Evolutionary conservation across 139 green algal genomes (phyloP), one percentile per base, ranked within the genome.

Genomic region (Coelastrella sp.): DNA sequence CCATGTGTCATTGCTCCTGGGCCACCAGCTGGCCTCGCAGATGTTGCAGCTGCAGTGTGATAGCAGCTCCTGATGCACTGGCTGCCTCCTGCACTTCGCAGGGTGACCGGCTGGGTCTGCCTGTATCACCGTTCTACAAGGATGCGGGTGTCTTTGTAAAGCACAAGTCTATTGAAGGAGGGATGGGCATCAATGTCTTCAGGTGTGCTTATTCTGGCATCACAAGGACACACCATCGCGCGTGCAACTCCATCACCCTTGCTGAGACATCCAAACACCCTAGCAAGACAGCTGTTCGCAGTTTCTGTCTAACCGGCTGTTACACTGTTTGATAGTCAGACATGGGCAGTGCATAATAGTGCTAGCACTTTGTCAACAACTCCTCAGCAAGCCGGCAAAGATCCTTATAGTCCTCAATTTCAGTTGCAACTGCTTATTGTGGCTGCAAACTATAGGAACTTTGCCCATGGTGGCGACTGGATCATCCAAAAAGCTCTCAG

Each of bases 171-270:
- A n/a, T 93, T 22, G 91, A 93, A 61, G 91, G 91, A 16, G 91
- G 91, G 75, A 90, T 93, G 90, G 90, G 86, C 20, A 93, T 93
- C 77, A 71, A 90, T n/a, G 64, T 93, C 19, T 89, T 90, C 65
- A 90, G 65, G 85, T 90, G 60, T 32, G 85, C 54, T 14, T 68
- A 17, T 68, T 7, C 61, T 68, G 61, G n/a, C n/a, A n/a, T n/a
- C n/a, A n/a, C n/a, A n/a, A n/a, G n/a, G n/a, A n/a, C n/a, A n/a
- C n/a, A n/a, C n/a, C n/a, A n/a, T n/a, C n/a, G n/a, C n/a, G n/a
- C n/a, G n/a, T n/a, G n/a, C n/a, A n/a, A n/a, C n/a, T n/a, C n/a
- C n/a, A n/a, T n/a, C n/a, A n/a, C n/a, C n/a, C n/a, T n/a, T n/a
- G n/a, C n/a, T n/a, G n/a, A n/a, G n/a, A n/a, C n/a, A n/a, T n/a